phyloP scores from a whole-genome alignment of 495 filamentous ascomycete genomes.

The Staphylotrichum longicolle region DNA sequence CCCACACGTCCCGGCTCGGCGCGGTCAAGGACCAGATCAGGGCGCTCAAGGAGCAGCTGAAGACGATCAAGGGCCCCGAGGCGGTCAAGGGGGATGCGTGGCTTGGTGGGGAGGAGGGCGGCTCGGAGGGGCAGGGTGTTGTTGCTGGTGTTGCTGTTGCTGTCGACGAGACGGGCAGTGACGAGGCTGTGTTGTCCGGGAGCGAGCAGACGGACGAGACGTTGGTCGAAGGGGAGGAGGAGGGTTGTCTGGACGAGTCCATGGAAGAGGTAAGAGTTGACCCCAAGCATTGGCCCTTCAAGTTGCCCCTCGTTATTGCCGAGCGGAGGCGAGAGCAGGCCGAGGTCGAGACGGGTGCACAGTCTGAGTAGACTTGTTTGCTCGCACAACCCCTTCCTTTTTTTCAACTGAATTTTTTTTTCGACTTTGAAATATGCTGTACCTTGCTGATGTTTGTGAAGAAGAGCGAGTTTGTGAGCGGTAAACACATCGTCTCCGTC shows the following conservation, averaged over 20 bases:
- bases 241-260: neutral
- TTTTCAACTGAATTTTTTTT: neutral
- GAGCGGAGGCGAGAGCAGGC: neutral
- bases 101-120: neutral
- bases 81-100: neutral
- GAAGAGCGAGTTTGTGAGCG: conserved; percentile 22
- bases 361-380: neutral
- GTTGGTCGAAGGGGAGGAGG: conserved; percentile 3
- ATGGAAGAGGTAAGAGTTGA: conserved; percentile 20
- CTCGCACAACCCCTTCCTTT: neutral
- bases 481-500: conserved; percentile 7
- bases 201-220: neutral
- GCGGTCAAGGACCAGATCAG: conserved; percentile 15
- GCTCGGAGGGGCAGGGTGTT: neutral
- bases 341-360: neutral
- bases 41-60: conserved; percentile 10
- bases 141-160: neutral
- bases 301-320: conserved; percentile 1
- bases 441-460: neutral
- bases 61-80: conserved; percentile 6
- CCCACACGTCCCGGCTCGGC: neutral
- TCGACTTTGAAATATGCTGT: neutral
- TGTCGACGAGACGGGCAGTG: neutral
- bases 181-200: neutral
- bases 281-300: conserved; percentile 8